phyloP scores from a whole-genome alignment of 2,329 filamentous ascomycete genomes.

The Monascus ruber region DNA sequence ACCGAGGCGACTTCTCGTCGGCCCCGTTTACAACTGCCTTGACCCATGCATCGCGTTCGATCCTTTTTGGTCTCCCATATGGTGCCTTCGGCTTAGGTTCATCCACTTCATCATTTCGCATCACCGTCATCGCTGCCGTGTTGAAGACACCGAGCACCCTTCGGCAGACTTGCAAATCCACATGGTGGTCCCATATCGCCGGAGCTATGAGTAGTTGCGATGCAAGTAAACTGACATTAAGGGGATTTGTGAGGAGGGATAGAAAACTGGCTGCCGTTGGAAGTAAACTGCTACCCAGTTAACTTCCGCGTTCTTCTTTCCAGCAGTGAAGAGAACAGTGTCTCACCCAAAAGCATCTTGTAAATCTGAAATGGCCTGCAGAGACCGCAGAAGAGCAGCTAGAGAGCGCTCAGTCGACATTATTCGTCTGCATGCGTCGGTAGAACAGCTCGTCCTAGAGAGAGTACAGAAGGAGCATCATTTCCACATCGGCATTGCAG shows the following conservation, averaged over 20 bases:
- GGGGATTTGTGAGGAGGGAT: conserved; percentile 45
- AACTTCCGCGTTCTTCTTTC: background rate
- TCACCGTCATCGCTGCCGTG: conserved; percentile 44
- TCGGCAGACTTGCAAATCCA: conserved; percentile 44
- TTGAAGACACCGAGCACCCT: conserved; percentile 52
- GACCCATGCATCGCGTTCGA: conserved; percentile 46
- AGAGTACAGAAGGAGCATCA: too few species aligned
- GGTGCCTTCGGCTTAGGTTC: conserved; percentile 17
- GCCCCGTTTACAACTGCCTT: conserved; percentile 48
- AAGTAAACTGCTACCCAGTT: conserved; percentile 35
- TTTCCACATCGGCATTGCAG: too few species aligned
- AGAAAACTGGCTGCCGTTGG: conserved; percentile 39
- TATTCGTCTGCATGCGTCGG: background rate
- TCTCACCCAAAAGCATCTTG: conserved; percentile 49
- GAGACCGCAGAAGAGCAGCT: conserved; percentile 47
- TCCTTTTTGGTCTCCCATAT: conserved; percentile 37
- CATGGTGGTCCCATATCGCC: conserved; percentile 46
- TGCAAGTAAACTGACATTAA: conserved; percentile 50
- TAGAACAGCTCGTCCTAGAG: too few species aligned
- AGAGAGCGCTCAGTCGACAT: conserved; percentile 53
- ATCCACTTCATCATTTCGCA: conserved; percentile 36
- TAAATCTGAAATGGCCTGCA: conserved; percentile 47
- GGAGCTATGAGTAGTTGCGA: conserved; percentile 49
- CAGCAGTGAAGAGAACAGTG: conserved; percentile 1
- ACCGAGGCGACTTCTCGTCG: conserved; percentile 54